These are phyloP conservation scores for Melaleuca quinquenervia DNA, from an alignment of 345 rosid species.

Conservation along the genomic window DNA sequence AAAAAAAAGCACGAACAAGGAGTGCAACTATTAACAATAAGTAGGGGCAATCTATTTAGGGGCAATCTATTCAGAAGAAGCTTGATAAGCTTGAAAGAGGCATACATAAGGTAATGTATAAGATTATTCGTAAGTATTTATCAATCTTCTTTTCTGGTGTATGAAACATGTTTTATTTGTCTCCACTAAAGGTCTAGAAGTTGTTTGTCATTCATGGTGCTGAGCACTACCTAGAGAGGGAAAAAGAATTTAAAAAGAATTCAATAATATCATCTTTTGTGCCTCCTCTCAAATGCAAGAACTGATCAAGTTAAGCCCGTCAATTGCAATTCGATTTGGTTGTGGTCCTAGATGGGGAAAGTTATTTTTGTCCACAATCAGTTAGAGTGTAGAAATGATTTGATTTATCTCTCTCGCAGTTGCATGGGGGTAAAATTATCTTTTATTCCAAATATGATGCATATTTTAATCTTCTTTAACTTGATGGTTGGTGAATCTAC, in stretches of 20 bases:
- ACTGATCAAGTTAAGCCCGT: neutral
- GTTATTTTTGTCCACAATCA: neutral
- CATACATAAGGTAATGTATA: slow-evolving; percentile 67
- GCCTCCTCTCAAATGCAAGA: neutral
- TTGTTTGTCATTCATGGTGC: neutral
- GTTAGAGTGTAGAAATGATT: neutral
- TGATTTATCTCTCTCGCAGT: neutral
- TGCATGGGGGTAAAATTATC: neutral
- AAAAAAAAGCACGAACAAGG: too few species aligned
- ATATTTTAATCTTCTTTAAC: neutral
- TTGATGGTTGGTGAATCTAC: neutral
- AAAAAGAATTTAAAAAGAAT: neutral
- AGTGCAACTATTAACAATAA: too few species aligned
- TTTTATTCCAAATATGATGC: neutral
- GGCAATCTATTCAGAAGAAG: too few species aligned
- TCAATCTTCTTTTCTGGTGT: neutral
- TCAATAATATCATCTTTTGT: neutral
- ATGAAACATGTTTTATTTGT: neutral
- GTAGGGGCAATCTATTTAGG: too few species aligned
- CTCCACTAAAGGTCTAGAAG: neutral
- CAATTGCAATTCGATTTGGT: neutral
- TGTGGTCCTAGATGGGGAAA: neutral
- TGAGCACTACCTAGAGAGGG: neutral
- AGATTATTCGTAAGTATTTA: slow-evolving; percentile 64
- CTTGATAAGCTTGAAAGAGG: slow-evolving; percentile 89